Percentiles rank a stretch among this genome's conserved stretches.
Evolutionary conservation across 345 rosid species (phyloP).

Genomic region (Boechera divaricarpa): DNA sequence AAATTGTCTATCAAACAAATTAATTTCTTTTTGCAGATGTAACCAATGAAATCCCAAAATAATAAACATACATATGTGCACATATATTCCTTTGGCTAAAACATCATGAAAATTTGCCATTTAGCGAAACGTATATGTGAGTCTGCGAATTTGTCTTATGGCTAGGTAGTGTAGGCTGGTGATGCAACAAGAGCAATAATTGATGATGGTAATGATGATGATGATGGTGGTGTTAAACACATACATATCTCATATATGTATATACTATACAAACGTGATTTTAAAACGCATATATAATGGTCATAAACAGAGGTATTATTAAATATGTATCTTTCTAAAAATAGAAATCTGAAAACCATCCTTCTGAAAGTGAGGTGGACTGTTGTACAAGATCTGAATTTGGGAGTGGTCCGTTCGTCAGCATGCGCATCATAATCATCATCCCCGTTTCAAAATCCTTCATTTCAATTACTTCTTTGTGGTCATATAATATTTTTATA

Average conservation of each 20-base stretch:
- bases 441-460: slow-evolving; percentile 23
- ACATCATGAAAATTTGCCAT: slow-evolving; percentile 42
- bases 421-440: slow-evolving; percentile 40
- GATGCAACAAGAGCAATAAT: slow-evolving; percentile 41
- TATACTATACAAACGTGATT: slow-evolving; percentile 14
- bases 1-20: background rate
- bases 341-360: slow-evolving; percentile 42
- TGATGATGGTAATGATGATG: slow-evolving; percentile 41
- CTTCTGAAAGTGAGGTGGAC: slow-evolving; percentile 46
- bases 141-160: slow-evolving; percentile 34
- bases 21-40: background rate
- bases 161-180: slow-evolving; percentile 42
- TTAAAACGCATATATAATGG: slow-evolving; percentile 32
- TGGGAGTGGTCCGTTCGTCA: slow-evolving; percentile 41
- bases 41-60: slow-evolving; percentile 10
- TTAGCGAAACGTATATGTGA: slow-evolving; percentile 30
- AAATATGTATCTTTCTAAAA: slow-evolving; percentile 42
- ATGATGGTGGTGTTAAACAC: slow-evolving; percentile 24
- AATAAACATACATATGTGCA: slow-evolving; percentile 18
- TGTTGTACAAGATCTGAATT: slow-evolving; percentile 36
- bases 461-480: slow-evolving; percentile 10
- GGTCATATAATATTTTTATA: background rate
- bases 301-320: slow-evolving; percentile 36
- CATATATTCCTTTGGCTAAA: slow-evolving; percentile 19
- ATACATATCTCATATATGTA: slow-evolving; percentile 1